Evolutionary conservation across 306 rosid genomes (phyloP), one percentile per base, ranked within the genome.

Genomic region (Astragalus membranaceus): DNA sequence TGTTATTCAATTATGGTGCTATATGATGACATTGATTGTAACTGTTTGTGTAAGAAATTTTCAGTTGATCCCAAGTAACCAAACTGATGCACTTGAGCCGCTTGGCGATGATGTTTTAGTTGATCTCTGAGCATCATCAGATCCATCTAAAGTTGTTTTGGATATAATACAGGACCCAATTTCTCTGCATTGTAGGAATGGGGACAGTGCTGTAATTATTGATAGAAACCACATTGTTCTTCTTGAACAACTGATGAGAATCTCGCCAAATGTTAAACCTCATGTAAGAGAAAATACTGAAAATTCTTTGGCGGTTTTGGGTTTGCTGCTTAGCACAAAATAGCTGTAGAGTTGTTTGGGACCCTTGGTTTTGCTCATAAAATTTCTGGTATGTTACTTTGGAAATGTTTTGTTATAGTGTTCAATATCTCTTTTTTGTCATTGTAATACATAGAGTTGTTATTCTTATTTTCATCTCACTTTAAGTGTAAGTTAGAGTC

Each of bases 1-100:
- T 73, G 17, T 67, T 37, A 46, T 72, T 73, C 50, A 49, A 26
- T 73, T 60, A 49, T 7, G 20, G 23, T 30, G 39, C 65, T 43
- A 68, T 14, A 47, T 71, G 69, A 56, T 69, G 13, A 59, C 30
- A 14, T 17, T 33, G 33, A n/a, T 44, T 61, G 23, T 12, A 20
- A 20, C 23, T 20, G 23, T 2, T 20, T 20, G 23, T 20, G 23
- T 20, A 20, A 47, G 43, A 13, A 30, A 43, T 48, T 46, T 30
- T 26, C 44, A 47, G 44, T 30, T 65, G 30, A 43, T 46, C 9
- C 17, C 44, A 47, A 30, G 29, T 30, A 43, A 46, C 8, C 16
- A 47, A 46, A 30, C 44, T 10, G 56, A 13, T 46, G 70, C 7
- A 47, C 9, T 23, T 9, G 57, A 65, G 41, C 47, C 43, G 1